Conservation (phyloP, 2,329 filamentous ascomycete species). For the Trichophyton verrucosum region DNA sequence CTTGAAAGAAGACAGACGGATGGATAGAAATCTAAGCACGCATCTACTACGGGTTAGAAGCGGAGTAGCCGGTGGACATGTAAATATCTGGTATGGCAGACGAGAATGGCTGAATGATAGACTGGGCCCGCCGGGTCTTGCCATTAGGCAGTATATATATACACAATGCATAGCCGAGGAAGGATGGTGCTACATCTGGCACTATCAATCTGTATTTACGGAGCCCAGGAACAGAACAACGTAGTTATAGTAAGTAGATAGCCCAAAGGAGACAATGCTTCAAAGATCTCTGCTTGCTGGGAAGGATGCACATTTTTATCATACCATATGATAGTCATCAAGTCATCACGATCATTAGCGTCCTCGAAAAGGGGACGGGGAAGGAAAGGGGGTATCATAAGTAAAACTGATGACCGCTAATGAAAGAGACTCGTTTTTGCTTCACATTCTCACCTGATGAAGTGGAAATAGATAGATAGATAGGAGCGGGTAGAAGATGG, state of each 20-base stretch:
- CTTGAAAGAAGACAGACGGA: too few relatives aligned
- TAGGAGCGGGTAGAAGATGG: background rate
- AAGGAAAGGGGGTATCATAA: background rate
- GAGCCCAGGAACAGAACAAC: too few relatives aligned
- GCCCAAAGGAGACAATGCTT: background rate
- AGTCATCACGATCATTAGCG: background rate
- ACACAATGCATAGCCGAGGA: background rate
- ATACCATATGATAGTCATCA: background rate
- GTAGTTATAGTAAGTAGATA: background rate
- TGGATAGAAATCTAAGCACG: too few relatives aligned
- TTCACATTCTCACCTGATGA: background rate
- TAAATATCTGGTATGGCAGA: background rate
- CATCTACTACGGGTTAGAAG: background rate
- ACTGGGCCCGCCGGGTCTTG: background rate
- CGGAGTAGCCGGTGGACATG: too few relatives aligned
- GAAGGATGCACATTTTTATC: background rate
- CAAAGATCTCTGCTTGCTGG: background rate
- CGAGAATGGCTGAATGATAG: background rate
- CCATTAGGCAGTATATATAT: too few relatives aligned
- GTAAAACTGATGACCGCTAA: background rate
- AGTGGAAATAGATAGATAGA: background rate
- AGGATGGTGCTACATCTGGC: background rate
- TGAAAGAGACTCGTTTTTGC: background rate
- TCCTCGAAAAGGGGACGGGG: background rate
- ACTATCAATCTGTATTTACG: background rate